phyloP scores from a whole-genome alignment of 306 rosid genomes.

The Trichosanthes truncata region DNA sequence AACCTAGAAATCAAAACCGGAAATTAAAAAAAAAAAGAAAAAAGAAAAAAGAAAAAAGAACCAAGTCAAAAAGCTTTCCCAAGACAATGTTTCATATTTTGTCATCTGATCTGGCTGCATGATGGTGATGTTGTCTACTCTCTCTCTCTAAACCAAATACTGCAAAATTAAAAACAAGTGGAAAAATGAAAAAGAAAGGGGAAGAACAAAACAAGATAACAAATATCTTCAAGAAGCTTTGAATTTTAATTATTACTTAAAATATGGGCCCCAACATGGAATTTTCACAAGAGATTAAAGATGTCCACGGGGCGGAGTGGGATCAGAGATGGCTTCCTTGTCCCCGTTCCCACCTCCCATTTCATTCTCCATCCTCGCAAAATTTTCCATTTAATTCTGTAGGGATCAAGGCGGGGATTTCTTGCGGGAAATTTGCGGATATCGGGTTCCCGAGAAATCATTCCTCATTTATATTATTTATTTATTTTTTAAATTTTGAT shows the following conservation, averaged over 20 bases:
- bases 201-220: neutral
- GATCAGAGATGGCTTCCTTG: no score
- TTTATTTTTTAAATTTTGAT: no score
- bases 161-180: neutral
- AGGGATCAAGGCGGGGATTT: no score
- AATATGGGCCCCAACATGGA: neutral
- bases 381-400: no score
- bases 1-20: neutral
- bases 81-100: neutral
- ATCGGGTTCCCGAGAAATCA: no score
- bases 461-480: no score
- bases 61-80: neutral
- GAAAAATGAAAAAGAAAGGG: neutral
- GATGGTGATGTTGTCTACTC: constrained; percentile 5
- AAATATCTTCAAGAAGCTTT: neutral
- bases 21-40: neutral
- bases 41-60: neutral
- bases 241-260: neutral
- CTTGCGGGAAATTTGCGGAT: no score
- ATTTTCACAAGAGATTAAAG: neutral
- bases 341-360: no score
- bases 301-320: no score
- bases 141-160: neutral
- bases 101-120: constrained; percentile 5
- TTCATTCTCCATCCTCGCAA: no score